Percentiles rank a stretch among this genome's conserved stretches.
phyloP scores from a whole-genome alignment of 2,329 filamentous ascomycete genomes.

The Fusarium sp. region DNA sequence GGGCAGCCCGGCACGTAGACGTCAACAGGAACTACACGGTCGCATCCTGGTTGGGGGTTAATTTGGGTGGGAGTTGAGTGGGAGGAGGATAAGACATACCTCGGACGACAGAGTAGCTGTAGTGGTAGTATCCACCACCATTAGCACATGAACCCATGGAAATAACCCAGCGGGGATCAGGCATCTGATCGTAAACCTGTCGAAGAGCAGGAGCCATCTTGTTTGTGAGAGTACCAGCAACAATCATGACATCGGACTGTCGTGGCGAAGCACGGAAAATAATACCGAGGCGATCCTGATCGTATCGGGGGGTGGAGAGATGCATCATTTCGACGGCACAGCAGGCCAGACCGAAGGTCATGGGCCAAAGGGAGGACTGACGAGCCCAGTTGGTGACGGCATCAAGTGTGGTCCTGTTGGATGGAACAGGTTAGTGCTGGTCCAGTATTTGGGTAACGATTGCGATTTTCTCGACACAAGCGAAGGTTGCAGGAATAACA shows the following conservation, averaged over 20 bases:
- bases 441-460: background rate
- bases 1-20: conserved; percentile 82
- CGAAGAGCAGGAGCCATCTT: conserved; percentile 94
- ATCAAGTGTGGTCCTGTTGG: conserved; percentile 76
- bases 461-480: background rate
- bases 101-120: conserved; percentile 80
- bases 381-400: conserved; percentile 85
- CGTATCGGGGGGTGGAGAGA: conserved; percentile 86
- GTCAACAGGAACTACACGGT: conserved; percentile 81
- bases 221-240: conserved; percentile 91
- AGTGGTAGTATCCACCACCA: conserved; percentile 88
- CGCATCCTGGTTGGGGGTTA: conserved; percentile 62
- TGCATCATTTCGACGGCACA: conserved; percentile 96
- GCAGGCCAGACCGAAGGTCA: conserved; percentile 89
- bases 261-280: conserved; percentile 90
- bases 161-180: conserved; percentile 85
- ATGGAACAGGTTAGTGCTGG: background rate
- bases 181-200: conserved; percentile 96
- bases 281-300: conserved; percentile 87
- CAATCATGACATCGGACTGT: conserved; percentile 93
- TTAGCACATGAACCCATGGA: conserved; percentile 89
- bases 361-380: conserved; percentile 86
- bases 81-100: background rate
- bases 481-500: conserved; percentile 48
- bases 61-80: background rate